Evolutionary conservation across 129 eudicot genomes (phyloP).

Genomic region (Escallonia rubra): DNA sequence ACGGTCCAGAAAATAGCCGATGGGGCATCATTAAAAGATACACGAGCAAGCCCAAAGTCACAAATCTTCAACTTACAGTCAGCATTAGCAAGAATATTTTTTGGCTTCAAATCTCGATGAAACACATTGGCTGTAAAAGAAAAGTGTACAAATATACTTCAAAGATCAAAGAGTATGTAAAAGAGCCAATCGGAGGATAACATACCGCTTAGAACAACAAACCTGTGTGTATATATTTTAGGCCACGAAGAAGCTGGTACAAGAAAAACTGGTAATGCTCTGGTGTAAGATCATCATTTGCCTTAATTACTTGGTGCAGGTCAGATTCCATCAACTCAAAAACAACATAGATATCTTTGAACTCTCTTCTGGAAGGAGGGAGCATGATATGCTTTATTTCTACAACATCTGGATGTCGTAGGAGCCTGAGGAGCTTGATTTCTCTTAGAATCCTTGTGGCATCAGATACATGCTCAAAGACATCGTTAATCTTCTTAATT

Average conservation of each 20-base stretch:
- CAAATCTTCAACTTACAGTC: constrained; percentile 73
- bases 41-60: constrained; percentile 80
- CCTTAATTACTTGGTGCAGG: constrained; percentile 82
- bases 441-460: constrained; percentile 79
- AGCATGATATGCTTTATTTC: constrained; percentile 85
- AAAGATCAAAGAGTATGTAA: neutral
- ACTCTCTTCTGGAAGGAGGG: constrained; percentile 86
- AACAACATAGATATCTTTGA: constrained; percentile 62
- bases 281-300: constrained; percentile 81
- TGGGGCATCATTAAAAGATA: constrained; percentile 67
- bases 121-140: constrained; percentile 54
- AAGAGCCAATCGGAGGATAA: neutral
- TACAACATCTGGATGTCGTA: constrained; percentile 79
- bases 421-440: constrained; percentile 75
- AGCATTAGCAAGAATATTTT: constrained; percentile 71
- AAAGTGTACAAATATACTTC: constrained; percentile 2
- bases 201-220: constrained; percentile 3
- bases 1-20: constrained; percentile 76
- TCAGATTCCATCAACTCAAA: constrained; percentile 86
- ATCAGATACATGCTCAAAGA: constrained; percentile 86
- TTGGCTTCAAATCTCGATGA: constrained; percentile 74
- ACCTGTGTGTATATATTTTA: constrained; percentile 86
- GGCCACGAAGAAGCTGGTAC: constrained; percentile 83
- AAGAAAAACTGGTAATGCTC: constrained; percentile 85
- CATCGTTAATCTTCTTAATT: constrained; percentile 75